Base-by-base conservation (phyloP, 2,329 filamentous ascomycete species). In the Tothia fuscella region DNA sequence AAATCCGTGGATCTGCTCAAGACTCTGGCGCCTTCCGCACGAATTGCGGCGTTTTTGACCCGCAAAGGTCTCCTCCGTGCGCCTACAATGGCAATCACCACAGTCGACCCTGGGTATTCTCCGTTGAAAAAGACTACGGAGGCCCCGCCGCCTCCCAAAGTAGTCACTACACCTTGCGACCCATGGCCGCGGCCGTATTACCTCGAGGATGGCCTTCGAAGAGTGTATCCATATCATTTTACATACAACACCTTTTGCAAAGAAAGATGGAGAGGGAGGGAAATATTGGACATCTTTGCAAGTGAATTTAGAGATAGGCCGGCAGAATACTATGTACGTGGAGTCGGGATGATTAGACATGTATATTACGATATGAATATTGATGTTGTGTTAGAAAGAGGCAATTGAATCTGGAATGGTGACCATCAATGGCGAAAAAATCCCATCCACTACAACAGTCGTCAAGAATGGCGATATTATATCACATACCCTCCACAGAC, bases 211-310 rank as follows among this genome's bases (percentile, higher is more conserved):
- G 87, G 84, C 6, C 66, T 98, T 47, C 80, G 88, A 38, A 79
- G 86, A 48, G 81, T 95, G 24, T 72, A 71, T 32, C 89, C 89
- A 3, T 96, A 98, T 57, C 78, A 91, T 58, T 95, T 73, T 60
- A 95, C 88, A 3, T 95, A 95, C 68, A 93, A 94, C 57, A 95
- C 89, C 0, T 86, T 77, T 64, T 91, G 84, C 68, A 98, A 96
- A 63, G 74, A 94, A 64, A 73, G 91, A 60, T 98, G 91, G 91
- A 75, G 89, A 42, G 84, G 80, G 24, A 72, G 85, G 28, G 72
- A 74, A 46, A 66, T 98, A 35, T 68, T 94, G 39, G 86, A 95
- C 36, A 83, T 98, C 36, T 98, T 95, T 61, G 72, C 79, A 33
- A 79, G 80, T 56, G 91, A 98, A 61, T 98, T 98, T 57, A 77